These are phyloP conservation scores for Trichoderma citrinoviride DNA, from an alignment of 2,329 filamentous ascomycete species.

Conservation along the genomic window DNA sequence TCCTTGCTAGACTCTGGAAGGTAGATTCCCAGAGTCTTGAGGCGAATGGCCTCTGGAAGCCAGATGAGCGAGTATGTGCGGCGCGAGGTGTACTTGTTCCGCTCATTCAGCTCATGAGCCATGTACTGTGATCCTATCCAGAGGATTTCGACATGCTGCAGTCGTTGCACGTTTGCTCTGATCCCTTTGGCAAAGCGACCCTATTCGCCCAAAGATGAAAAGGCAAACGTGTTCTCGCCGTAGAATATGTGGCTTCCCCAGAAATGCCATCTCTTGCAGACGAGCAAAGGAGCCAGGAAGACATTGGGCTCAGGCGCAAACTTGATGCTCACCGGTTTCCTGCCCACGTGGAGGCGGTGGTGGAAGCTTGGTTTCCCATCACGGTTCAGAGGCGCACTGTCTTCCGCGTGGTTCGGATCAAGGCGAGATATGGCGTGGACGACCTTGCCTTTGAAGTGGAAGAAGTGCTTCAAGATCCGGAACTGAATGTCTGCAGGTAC, in stretches of 20 bases:
- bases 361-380: conserved; percentile 28
- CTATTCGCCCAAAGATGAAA: conserved; percentile 53
- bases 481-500: conserved; percentile 29
- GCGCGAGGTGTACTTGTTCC: conserved; percentile 35
- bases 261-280: conserved; percentile 42
- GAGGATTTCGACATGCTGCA: conserved; percentile 46
- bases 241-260: conserved; percentile 47
- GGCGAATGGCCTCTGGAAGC: conserved; percentile 38
- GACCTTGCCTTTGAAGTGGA: conserved; percentile 36
- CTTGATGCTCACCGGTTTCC: conserved; percentile 33
- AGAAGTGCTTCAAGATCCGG: conserved; percentile 37
- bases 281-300: conserved; percentile 39
- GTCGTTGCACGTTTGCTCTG: conserved; percentile 39
- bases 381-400: conserved; percentile 21
- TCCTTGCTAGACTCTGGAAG: conserved; percentile 37
- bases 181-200: conserved; percentile 47
- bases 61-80: conserved; percentile 38
- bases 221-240: conserved; percentile 49
- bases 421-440: conserved; percentile 48
- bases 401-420: conserved; percentile 35
- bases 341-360: conserved; percentile 42
- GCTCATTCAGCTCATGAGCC: conserved; percentile 23
- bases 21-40: conserved; percentile 42
- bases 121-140: conserved; percentile 41
- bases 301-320: conserved; percentile 36